phyloP scores from a whole-genome alignment of 805 yeast species.

The Ogataea ramenticola region DNA sequence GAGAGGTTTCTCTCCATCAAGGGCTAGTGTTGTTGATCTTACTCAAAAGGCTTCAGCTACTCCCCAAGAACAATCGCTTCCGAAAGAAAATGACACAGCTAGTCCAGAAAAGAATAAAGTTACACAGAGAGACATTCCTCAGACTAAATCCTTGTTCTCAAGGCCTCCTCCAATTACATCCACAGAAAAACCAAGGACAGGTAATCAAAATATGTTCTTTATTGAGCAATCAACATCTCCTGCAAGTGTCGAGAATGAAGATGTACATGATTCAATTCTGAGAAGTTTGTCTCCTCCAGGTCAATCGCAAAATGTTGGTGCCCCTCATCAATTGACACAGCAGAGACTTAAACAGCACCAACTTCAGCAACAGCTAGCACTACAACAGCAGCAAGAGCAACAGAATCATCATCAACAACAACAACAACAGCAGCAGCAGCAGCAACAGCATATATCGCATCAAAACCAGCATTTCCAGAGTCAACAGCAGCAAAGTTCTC shows the following conservation, averaged over 20 bases:
- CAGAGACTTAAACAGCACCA: neutral
- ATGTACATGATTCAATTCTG: neutral
- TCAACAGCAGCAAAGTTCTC: no score
- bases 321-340: neutral
- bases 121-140: neutral
- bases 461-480: no score
- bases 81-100: neutral
- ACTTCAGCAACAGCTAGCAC: neutral
- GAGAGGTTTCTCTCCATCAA: conserved; percentile 9
- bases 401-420: conserved; percentile 3
- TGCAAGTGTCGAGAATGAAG: conserved; percentile 8
- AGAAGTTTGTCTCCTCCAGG: neutral
- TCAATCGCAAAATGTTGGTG: neutral
- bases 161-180: neutral
- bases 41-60: no score
- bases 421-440: neutral
- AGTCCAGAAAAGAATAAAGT: neutral
- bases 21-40: neutral
- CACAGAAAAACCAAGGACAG: neutral
- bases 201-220: conserved; percentile 19
- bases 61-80: no score
- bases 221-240: conserved; percentile 26
- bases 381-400: neutral
- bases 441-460: neutral
- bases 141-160: conserved; percentile 1